Base-by-base conservation (phyloP, 2,329 filamentous ascomycete species). In the Botrytis elliptica region DNA sequence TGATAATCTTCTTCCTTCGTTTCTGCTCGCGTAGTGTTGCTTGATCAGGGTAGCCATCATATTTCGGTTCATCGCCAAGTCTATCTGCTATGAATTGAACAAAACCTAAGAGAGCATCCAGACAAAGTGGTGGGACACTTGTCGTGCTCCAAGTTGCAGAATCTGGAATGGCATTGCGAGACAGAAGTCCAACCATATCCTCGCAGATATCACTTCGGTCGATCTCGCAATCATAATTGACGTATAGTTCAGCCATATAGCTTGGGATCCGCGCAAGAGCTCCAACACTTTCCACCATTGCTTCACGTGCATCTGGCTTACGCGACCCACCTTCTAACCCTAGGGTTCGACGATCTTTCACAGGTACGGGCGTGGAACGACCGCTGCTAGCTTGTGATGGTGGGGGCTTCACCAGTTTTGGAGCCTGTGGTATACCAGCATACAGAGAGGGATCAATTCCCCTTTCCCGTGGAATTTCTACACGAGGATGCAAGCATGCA, bases 81-180 rank as follows among this genome's bases (percentile, higher is more conserved):
- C 96, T 89, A 81, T 97, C 94, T 1, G 94, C 92, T 77, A 99
- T 92, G 77, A 94, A 97, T 80, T 98, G 95, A 49, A 99, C 89
- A 79, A 95, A 98, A 25, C 94, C 91, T 38, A 99, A 86, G 18
- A 99, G 85, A 16, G 96, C 94, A 83, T 99, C 96, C 36, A 99
- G 86, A 79, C 96, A 99, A 4, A 99, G 85, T 0, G 96, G 96
- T 25, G 96, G 96, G 1, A 99, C 97, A 81, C 97, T 99, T 8
- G 95, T 98, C 18, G 96, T 99, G 82, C 97, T 99, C 96, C 96
- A 99, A 9, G 95, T 98, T 9, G 95, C 96, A 14, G 96, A 97
- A 82, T 99, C 96, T 0, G 96, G 97, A 77, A 99, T 92, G 3
- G 96, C 96, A 81, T 98, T 99, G 74, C 96, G 89, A 33, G 96